A percentile compares a stretch with the other conserved stretches of the same genome.
These are phyloP conservation scores for Sporodiniella umbellata DNA, from an alignment of 371 early-diverging fungal genomes.

Conservation along the genomic window DNA sequence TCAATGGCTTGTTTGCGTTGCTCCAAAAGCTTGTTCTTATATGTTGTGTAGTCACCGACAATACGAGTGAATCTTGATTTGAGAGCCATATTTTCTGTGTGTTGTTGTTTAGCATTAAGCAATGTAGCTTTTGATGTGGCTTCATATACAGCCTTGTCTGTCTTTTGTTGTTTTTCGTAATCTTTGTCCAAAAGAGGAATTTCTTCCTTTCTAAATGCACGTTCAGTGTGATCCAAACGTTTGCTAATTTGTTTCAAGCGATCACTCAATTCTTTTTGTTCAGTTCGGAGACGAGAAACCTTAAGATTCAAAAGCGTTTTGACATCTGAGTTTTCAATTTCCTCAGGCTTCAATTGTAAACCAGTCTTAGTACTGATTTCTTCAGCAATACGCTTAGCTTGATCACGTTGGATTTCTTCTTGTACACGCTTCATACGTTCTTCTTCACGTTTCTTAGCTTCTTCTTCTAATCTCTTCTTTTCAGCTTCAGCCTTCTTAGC, in stretches of 20 bases:
- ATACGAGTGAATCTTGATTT: conserved; percentile 81
- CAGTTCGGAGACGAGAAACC: conserved; percentile 88
- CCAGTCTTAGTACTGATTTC: conserved; percentile 81
- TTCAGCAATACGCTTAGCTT: conserved; percentile 87
- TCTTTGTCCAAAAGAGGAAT: conserved; percentile 88
- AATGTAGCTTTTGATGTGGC: conserved; percentile 68
- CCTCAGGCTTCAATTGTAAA: conserved; percentile 76
- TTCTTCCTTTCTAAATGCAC: conserved; percentile 95
- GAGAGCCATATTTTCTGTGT: conserved; percentile 69
- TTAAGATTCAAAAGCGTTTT: conserved; percentile 80
- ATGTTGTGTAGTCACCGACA: conserved; percentile 70
- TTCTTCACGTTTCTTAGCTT: conserved; percentile 77
- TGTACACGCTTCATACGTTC: conserved; percentile 78
- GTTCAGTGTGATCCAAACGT: conserved; percentile 91
- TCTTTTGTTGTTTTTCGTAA: conserved; percentile 85
- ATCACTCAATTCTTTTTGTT: conserved; percentile 76
- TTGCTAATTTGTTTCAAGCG: conserved; percentile 74
- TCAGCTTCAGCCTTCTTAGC: conserved; percentile 88
- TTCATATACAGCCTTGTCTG: conserved; percentile 79
- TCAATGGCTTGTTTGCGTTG: conserved; percentile 52
- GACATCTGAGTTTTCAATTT: conserved; percentile 84
- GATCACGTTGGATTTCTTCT: conserved; percentile 79
- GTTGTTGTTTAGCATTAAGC: conserved; percentile 61
- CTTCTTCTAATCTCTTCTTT: conserved; percentile 81
- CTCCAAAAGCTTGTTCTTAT: conserved; percentile 58